phyloP scores from a whole-genome alignment of 2,329 filamentous ascomycete species.

The Alternaria sp. region DNA sequence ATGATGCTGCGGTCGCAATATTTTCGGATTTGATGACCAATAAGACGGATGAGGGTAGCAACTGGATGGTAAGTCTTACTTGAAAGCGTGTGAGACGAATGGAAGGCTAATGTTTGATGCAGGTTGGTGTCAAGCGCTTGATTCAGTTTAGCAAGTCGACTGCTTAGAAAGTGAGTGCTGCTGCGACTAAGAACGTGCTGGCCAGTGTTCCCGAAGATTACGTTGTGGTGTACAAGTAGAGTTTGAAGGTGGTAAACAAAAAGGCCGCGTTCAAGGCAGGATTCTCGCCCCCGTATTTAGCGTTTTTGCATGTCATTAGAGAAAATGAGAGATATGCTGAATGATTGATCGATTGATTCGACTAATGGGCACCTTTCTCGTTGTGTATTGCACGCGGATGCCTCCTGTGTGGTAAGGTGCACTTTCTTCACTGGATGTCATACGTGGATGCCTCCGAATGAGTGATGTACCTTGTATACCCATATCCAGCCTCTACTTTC shows the following conservation, averaged over 20 bases:
- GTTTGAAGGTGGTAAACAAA: background rate
- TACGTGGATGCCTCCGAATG: background rate
- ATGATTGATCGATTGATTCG: background rate
- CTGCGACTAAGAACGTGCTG: background rate
- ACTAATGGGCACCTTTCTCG: background rate
- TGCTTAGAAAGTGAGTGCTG: conserved; percentile 6
- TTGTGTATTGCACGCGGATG: background rate
- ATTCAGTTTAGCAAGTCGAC: conserved; percentile 52
- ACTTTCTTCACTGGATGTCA: background rate
- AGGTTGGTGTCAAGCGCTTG: conserved; percentile 52
- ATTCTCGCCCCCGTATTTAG: background rate
- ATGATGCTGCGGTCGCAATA: conserved; percentile 55
- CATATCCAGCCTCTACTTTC: background rate
- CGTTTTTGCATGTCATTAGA: background rate
- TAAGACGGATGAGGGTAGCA: conserved; percentile 59
- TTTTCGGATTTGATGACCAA: conserved; percentile 59
- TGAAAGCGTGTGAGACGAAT: background rate
- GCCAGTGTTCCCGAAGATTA: background rate
- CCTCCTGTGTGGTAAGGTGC: background rate
- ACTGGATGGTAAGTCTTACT: conserved; percentile 59
- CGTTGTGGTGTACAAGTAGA: conserved; percentile 8
- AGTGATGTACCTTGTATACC: background rate
- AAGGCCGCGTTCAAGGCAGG: background rate
- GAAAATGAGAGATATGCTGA: background rate
- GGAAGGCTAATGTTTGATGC: conserved; percentile 12